These are phyloP conservation scores for Breynia disticha DNA, from an alignment of 441 rosid species.

Conservation along the genomic window DNA sequence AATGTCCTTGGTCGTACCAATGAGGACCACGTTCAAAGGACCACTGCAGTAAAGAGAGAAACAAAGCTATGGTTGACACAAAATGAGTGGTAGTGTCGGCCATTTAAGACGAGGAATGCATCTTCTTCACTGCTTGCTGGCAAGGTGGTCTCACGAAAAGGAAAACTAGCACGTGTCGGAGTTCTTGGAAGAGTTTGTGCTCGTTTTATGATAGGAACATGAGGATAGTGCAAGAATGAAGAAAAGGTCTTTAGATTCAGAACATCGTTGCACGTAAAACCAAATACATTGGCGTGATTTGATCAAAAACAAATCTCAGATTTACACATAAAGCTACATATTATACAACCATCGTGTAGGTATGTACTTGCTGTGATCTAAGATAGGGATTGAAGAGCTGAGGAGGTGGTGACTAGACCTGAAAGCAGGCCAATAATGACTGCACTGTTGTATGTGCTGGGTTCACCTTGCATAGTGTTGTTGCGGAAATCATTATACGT, in stretches of 20 bases:
- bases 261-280: not conserved
- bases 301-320: not conserved
- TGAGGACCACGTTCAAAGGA: slow-evolving; percentile 9
- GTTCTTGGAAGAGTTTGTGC: no score
- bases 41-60: no score
- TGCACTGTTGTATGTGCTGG: slow-evolving; percentile 91
- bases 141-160: no score
- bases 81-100: no score
- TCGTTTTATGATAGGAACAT: no score
- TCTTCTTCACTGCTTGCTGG: no score
- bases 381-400: slow-evolving; percentile 50
- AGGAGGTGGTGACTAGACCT: slow-evolving; percentile 76
- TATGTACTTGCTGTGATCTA: no score
- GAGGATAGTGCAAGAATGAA: slow-evolving; percentile 18
- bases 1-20: slow-evolving; percentile 17
- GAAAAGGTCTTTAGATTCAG: not conserved
- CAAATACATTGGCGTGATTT: not conserved
- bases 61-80: no score
- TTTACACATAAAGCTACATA: not conserved
- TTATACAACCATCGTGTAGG: not conserved
- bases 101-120: no score
- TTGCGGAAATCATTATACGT: slow-evolving; percentile 58
- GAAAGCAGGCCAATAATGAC: slow-evolving; percentile 79
- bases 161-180: no score
- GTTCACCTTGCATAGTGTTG: slow-evolving; percentile 86